Base-by-base conservation (phyloP, 192 early-diverging fungal genomes). In the Backusella tuberculispora region DNA sequence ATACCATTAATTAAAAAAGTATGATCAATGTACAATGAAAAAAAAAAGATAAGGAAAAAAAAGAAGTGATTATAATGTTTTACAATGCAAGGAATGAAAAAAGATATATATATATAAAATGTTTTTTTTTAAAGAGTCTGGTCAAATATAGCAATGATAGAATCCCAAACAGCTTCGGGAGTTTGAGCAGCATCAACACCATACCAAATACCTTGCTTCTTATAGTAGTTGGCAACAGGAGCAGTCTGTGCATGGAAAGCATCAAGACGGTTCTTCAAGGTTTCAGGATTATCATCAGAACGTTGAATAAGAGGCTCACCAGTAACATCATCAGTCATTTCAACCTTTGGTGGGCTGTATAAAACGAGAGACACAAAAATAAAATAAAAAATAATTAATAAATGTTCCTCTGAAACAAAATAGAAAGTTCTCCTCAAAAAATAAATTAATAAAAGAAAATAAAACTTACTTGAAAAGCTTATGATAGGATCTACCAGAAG, bases 301-400 rank as follows among this genome's bases (percentile, higher is more conserved):
- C 98, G 91, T 84, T 97, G 96, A 76, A 98, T 92, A 63, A 99
- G 87, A 63, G 98, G 96, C 88, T 99, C 98, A 56, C 97, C 96
- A 68, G 98, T 99, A 68, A 95, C 81, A 81, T 99, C 98, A 84
- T 99, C 98, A 72, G 87, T 94, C 88, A 91, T 92, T n/a, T 85
- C 63, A 21, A 88, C 87, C 90, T 97, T 98, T 60, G 98, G 98
- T 71, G 98, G 98, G 83, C 90, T 82, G 65, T 10, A 75, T 40
- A 66, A 67, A 24, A 0, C n/a, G n/a, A n/a, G n/a, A n/a, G n/a
- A n/a, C n/a, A n/a, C n/a, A n/a, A n/a, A n/a, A n/a, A n/a, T n/a
- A n/a, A n/a, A n/a, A n/a, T n/a, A n/a, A n/a, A n/a, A n/a, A n/a
- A n/a, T n/a, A n/a, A n/a, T n/a, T n/a, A n/a, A n/a, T n/a, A n/a